Conservation (phyloP, 257 asterid species). For the Nicotiana attenuata region DNA sequence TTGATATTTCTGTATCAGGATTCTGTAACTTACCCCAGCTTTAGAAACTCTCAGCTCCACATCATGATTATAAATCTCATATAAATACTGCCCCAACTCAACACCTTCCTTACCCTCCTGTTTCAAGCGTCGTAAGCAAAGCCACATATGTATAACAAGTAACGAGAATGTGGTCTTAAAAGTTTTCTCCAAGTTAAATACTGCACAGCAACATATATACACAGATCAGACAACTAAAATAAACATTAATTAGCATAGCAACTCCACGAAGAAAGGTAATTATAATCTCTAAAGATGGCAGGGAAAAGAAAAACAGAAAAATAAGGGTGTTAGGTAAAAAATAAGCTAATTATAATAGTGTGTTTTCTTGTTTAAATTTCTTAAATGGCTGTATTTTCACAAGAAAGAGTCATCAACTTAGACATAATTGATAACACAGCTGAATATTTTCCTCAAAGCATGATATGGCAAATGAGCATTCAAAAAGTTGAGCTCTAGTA, state of each 20-base stretch:
- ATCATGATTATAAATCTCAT: conserved; percentile 86
- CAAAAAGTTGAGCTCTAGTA: neutral
- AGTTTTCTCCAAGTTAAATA: conserved; percentile 91
- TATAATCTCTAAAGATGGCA: neutral
- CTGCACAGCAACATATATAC: conserved; percentile 35
- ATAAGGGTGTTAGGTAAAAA: neutral
- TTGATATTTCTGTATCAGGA: neutral
- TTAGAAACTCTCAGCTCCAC: conserved; percentile 87
- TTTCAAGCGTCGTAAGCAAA: conserved; percentile 77
- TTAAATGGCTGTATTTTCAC: neutral
- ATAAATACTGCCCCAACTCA: conserved; percentile 86
- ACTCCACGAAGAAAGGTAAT: neutral
- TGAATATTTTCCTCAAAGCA: neutral
- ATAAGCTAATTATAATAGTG: too few relatives aligned
- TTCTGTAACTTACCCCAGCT: conserved; percentile 78
- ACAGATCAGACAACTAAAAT: conserved; percentile 11
- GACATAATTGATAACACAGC: neutral
- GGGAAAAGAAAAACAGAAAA: neutral
- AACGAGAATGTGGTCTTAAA: conserved; percentile 81
- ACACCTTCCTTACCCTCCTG: conserved; percentile 89
- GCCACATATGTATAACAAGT: conserved; percentile 96
- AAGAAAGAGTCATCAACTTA: neutral
- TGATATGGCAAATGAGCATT: neutral
- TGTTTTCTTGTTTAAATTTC: neutral
- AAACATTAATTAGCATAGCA: neutral